Evolutionary conservation across 2,329 filamentous ascomycete species (phyloP).

Genomic region (Scolecobasidium constrictum): DNA sequence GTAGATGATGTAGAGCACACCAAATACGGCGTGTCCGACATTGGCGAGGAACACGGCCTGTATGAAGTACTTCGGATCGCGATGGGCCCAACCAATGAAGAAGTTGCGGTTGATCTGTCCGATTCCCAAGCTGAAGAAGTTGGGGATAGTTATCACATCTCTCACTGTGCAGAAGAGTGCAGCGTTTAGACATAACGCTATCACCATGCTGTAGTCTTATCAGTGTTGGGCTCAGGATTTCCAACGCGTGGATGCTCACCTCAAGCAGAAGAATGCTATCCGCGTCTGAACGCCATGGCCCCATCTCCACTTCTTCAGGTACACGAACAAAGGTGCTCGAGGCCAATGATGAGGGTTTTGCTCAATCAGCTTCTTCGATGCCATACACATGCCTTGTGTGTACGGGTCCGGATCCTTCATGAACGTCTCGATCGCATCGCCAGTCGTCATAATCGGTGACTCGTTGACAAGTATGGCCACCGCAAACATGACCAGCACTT

Average conservation of each 20-base stretch:
- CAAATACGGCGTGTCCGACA: conserved; percentile 26
- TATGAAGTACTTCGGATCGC: conserved; percentile 3
- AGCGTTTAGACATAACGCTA: conserved; percentile 6
- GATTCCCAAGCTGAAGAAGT: conserved; percentile 6
- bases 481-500: conserved; percentile 15
- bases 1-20: conserved; percentile 20
- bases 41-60: conserved; percentile 27
- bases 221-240: neutral
- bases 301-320: conserved; percentile 2
- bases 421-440: conserved; percentile 19
- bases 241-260: neutral
- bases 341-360: conserved; percentile 4
- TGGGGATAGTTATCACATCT: conserved; percentile 1
- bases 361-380: conserved; percentile 9
- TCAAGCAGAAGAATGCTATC: neutral
- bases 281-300: conserved; percentile 8
- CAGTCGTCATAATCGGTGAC: conserved; percentile 17
- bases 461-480: conserved; percentile 14
- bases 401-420: conserved; percentile 14
- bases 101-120: conserved; percentile 9
- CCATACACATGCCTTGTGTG: conserved; percentile 14
- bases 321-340: conserved; percentile 2
- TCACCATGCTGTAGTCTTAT: conserved; percentile 3
- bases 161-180: conserved; percentile 9
- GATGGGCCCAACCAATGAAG: conserved; percentile 10